phyloP scores from a whole-genome alignment of 139 green algal genomes.

The Chlorella vulgaris region DNA sequence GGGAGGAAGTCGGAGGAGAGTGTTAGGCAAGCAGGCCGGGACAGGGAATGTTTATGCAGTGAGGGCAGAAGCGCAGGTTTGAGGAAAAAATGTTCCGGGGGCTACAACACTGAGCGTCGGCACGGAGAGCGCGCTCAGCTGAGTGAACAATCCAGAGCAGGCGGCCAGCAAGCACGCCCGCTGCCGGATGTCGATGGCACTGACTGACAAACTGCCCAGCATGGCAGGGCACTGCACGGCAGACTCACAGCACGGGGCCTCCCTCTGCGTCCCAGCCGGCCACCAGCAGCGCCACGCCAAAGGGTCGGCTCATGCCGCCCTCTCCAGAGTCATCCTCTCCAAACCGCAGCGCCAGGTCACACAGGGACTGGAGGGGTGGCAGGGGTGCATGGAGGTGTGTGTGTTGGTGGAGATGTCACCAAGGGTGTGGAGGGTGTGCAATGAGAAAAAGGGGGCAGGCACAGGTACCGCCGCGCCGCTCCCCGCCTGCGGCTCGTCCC shows the following conservation, averaged over 20 bases:
- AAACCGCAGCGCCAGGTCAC: conserved; percentile 95
- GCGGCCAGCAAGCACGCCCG: too few relatives aligned
- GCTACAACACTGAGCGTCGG: too few relatives aligned
- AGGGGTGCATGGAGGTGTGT: neutral
- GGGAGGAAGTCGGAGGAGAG: neutral
- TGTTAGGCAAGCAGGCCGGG: neutral
- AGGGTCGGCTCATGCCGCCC: conserved; percentile 88
- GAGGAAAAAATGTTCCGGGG: too few relatives aligned
- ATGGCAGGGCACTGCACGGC: neutral
- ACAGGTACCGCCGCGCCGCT: too few relatives aligned
- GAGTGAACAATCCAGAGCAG: too few relatives aligned
- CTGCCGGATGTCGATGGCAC: too few relatives aligned
- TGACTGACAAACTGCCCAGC: neutral
- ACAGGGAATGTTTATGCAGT: too few relatives aligned
- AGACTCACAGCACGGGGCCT: conserved; percentile 80
- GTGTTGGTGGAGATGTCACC: neutral
- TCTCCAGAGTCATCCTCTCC: conserved; percentile 95
- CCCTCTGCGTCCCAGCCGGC: conserved; percentile 87
- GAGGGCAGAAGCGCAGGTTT: too few relatives aligned
- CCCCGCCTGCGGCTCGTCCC: too few relatives aligned
- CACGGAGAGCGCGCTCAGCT: too few relatives aligned
- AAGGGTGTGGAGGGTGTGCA: neutral
- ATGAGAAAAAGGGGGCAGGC: too few relatives aligned
- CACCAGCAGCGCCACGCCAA: conserved; percentile 97
- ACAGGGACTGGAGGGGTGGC: conserved; percentile 71